Evolutionary conservation across 2,329 filamentous ascomycete species (phyloP).

Genomic region (Pseudogymnoascus sp.): DNA sequence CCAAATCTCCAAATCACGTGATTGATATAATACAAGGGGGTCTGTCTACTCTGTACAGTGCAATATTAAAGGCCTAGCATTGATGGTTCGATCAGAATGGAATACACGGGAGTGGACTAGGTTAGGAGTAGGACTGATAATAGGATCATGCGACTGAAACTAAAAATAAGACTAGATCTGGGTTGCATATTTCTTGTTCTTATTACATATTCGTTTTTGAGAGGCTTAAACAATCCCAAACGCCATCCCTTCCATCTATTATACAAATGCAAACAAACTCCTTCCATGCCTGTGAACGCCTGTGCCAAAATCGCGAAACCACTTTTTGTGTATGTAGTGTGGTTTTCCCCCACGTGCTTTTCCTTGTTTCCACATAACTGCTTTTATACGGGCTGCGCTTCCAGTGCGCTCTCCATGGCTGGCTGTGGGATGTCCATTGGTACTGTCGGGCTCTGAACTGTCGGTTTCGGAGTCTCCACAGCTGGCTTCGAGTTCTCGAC

Average conservation of each 20-base stretch:
- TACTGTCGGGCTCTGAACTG: background rate
- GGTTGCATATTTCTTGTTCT: background rate
- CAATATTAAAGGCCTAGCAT: background rate
- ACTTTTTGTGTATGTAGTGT: background rate
- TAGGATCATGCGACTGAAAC: background rate
- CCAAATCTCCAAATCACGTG: conserved; percentile 3
- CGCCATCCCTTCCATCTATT: background rate
- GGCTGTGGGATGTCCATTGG: background rate
- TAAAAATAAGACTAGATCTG: background rate
- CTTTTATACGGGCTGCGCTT: background rate
- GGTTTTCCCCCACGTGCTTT: background rate
- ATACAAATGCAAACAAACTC: background rate
- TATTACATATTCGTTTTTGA: background rate
- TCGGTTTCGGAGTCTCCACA: background rate
- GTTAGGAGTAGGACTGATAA: background rate
- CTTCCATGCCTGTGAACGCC: background rate
- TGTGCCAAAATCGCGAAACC: background rate
- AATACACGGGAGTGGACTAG: background rate
- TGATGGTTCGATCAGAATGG: background rate
- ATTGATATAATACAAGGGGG: background rate
- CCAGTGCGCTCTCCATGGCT: background rate
- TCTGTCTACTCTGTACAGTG: background rate
- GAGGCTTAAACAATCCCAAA: background rate
- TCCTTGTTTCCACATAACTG: background rate
- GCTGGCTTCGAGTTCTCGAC: conserved; percentile 6